Conservation (phyloP, 2,329 filamentous ascomycete species). For the Lachnellula cervina region DNA sequence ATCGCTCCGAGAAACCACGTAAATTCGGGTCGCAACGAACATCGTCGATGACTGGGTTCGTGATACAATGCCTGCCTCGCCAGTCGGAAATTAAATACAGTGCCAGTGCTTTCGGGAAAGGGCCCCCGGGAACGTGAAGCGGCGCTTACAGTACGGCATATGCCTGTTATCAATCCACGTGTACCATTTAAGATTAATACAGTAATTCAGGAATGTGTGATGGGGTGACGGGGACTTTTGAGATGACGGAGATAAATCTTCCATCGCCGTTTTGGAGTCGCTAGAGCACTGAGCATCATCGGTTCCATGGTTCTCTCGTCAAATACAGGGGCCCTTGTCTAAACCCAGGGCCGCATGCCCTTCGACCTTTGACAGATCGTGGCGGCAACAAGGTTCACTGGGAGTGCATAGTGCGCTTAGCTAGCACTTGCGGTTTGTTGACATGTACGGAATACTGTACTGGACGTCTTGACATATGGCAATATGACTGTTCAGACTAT, state of each 20-base stretch:
- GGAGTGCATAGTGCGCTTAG: neutral
- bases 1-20: neutral
- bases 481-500: no score
- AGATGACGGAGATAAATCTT: constrained; percentile 9
- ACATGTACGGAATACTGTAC: neutral
- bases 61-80: constrained; percentile 9
- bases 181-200: constrained; percentile 2
- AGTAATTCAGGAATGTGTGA: neutral
- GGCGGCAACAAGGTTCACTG: neutral
- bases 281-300: neutral
- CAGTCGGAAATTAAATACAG: constrained; percentile 6
- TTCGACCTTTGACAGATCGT: neutral
- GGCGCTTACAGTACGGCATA: neutral
- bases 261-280: constrained; percentile 1
- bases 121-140: neutral
- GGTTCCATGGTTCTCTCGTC: neutral
- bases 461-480: neutral
- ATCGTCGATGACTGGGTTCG: constrained; percentile 1
- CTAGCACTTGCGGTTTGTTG: neutral
- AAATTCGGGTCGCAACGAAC: neutral
- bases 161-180: neutral
- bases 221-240: neutral
- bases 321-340: neutral
- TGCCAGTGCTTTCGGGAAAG: neutral
- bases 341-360: neutral